Evolutionary conservation across 202 grass and related monocot genomes (phyloP).

Genomic region (Schoenoplectus triqueter): DNA sequence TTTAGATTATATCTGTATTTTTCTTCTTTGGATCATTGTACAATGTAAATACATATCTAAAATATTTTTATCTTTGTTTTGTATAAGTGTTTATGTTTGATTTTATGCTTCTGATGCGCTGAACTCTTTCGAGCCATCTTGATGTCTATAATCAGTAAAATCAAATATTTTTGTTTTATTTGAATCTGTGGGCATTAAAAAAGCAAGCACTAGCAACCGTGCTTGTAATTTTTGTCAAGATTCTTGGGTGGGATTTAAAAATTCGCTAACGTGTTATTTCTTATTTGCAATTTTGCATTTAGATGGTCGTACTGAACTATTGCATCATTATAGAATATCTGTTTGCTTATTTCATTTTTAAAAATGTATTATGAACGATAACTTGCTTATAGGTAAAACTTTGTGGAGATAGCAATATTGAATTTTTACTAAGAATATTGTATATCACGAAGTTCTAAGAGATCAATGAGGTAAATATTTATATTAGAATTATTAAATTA

Average conservation of each 20-base stretch:
- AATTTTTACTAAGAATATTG: too few relatives aligned
- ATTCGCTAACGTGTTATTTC: too few relatives aligned
- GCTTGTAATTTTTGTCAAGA: neutral
- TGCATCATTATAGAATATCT: neutral
- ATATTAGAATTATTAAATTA: too few relatives aligned
- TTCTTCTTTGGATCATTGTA: constrained; percentile 40
- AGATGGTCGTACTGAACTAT: neutral
- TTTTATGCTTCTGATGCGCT: constrained; percentile 9
- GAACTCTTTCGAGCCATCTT: neutral
- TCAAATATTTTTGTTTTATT: neutral
- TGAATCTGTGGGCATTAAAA: neutral
- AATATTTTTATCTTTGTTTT: constrained; percentile 14
- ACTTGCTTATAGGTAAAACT: too few relatives aligned
- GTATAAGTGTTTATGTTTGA: neutral
- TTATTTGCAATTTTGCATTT: neutral
- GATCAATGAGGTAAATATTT: too few relatives aligned
- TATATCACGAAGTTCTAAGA: too few relatives aligned
- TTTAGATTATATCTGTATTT: constrained; percentile 31
- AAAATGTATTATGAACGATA: neutral
- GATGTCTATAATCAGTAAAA: neutral
- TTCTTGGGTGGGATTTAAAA: neutral
- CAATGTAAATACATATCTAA: constrained; percentile 40
- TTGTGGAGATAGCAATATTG: too few relatives aligned
- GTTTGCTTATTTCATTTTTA: neutral
- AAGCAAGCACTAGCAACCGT: neutral